phyloP scores from a whole-genome alignment of 441 rosid genomes.

The Isatis lusitanica region DNA sequence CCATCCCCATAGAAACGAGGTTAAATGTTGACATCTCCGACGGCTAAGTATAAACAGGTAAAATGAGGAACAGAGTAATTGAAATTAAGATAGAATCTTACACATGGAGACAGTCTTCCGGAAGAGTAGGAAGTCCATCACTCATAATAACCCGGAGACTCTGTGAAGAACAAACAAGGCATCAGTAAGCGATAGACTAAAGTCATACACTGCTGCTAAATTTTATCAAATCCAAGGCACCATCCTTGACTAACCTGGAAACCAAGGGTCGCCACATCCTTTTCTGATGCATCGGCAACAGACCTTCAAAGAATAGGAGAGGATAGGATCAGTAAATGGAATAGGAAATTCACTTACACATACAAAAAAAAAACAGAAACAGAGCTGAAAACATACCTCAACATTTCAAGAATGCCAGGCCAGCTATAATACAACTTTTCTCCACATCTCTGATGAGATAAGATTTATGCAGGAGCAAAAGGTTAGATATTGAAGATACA shows the following conservation, averaged over 20 bases:
- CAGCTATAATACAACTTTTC: constrained; percentile 87
- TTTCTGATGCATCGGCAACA: constrained; percentile 93
- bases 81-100: constrained; percentile 46
- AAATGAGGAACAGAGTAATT: background rate
- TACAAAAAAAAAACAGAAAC: background rate
- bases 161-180: constrained; percentile 46
- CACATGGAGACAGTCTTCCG: constrained; percentile 82
- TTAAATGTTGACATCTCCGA: constrained; percentile 3
- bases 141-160: constrained; percentile 91
- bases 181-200: constrained; percentile 15
- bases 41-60: constrained; percentile 8
- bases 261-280: constrained; percentile 88
- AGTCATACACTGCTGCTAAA: background rate
- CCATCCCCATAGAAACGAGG: constrained; percentile 11
- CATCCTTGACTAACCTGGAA: constrained; percentile 76
- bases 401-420: constrained; percentile 88
- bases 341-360: background rate
- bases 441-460: constrained; percentile 76
- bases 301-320: constrained; percentile 53
- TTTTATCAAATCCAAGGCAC: constrained; percentile 9
- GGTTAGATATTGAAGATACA: constrained; percentile 25
- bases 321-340: constrained; percentile 29
- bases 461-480: constrained; percentile 24
- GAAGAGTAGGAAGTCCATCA: constrained; percentile 88
- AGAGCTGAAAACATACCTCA: constrained; percentile 58